Evolutionary conservation across 2,329 filamentous ascomycete genomes (phyloP), one percentile per base, ranked within the genome.

Genomic region (Botrytis hyacinthi): DNA sequence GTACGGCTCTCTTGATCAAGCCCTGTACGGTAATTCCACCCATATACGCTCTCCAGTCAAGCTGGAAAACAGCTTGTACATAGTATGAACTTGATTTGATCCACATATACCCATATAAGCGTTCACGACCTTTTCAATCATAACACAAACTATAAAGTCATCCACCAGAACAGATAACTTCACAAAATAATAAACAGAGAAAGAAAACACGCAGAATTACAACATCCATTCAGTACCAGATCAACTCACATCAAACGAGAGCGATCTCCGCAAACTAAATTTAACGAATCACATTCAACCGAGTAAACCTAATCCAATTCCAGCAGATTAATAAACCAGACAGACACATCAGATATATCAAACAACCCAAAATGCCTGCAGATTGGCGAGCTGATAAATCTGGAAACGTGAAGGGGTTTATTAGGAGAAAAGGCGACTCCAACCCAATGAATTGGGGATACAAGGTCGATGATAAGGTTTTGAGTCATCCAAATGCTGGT

Each of bases 401-500:
- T 8, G 57, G 29, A 29, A 67, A 59, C 12, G 48, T 72, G 4
- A 67, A 59, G 18, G 70, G 70, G 4, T 29, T 67, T 0, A 22
- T 60, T 20, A 54, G 70, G 29, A 66, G 70, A 42, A 72, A 67
- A 26, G 48, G 70, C 9, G 70, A 59, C 18, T 12, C 14, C 2
- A 72, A 67, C 42, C 70, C 48, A 20, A 4, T n/a, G 32, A 72
- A 72, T 20, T 72, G 61, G 70, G 70, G 18, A 18, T 40, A 40
- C 6, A 26, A 42, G 6, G 48, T 67, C 12, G 46, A 72, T 4
- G n/a, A 59, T 5, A 22, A 59, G 0, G 59, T 66, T 20, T 57
- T 72, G 37, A n/a, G 44, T n/a, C 70, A 72, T 29, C 61, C 48
- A 26, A 66, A 57, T 4, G 51, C 63, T 18, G 44, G 7, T 20